These are phyloP conservation scores for Physcomitrium patens DNA, from an alignment of 225 moss, liverwort and hornwort genomes.

Conservation along the genomic window DNA sequence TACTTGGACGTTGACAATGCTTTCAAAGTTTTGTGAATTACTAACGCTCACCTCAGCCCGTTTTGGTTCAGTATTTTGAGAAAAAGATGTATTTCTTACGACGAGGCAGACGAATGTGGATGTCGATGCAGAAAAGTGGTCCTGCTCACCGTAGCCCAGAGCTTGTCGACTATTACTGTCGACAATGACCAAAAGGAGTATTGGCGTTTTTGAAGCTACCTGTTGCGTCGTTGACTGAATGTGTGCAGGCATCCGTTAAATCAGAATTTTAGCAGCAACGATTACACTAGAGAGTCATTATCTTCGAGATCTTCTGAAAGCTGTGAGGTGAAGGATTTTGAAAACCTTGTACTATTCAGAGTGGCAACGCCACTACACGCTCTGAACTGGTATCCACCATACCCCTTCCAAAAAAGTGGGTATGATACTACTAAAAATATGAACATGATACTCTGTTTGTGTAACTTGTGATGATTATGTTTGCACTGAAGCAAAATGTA, in stretches of 20 bases:
- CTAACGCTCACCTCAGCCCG: conserved; percentile 1
- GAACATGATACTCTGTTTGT: too few species aligned
- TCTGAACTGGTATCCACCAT: background rate
- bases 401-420: too few species aligned
- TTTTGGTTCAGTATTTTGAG: conserved; percentile 8
- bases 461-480: too few species aligned
- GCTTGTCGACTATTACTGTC: conserved; percentile 5
- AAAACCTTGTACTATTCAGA: background rate
- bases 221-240: conserved; percentile 23
- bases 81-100: background rate
- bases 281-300: conserved; percentile 7
- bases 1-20: background rate
- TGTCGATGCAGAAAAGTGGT: background rate
- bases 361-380: background rate
- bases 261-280: conserved; percentile 19
- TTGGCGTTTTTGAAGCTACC: conserved; percentile 8
- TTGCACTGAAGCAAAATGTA: too few species aligned
- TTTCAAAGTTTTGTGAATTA: background rate
- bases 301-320: conserved; percentile 18
- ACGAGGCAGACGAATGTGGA: background rate
- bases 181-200: conserved; percentile 2
- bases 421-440: too few species aligned
- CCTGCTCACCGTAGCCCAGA: background rate
- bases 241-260: conserved; percentile 29
- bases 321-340: conserved; percentile 4